Conservation (phyloP, 768 basidiomycete species). For the Mycena epipterygia region DNA sequence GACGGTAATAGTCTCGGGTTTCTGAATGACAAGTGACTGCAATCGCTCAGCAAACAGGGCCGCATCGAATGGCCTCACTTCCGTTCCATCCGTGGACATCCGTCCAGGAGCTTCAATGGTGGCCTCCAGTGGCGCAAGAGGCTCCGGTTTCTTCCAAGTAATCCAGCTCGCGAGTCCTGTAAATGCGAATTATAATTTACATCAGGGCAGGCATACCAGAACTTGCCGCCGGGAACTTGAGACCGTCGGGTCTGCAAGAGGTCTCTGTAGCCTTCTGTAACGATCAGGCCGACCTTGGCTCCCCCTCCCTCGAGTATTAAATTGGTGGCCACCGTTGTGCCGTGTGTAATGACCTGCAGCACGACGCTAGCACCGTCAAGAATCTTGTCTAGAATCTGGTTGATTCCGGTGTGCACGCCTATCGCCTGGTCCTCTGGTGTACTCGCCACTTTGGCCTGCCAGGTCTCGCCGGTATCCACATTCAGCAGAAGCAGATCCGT, state of each 20-base stretch:
- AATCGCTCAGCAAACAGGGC: constrained; percentile 20
- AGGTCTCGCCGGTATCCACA: background rate
- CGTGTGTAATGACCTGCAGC: constrained; percentile 32
- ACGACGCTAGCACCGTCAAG: constrained; percentile 19
- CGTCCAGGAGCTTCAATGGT: constrained; percentile 38
- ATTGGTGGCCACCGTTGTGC: constrained; percentile 39
- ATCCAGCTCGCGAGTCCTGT: constrained; percentile 30
- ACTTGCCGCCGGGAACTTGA: constrained; percentile 35
- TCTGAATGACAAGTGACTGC: constrained; percentile 9
- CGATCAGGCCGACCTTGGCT: constrained; percentile 31
- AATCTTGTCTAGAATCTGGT: constrained; percentile 29
- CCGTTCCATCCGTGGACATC: constrained; percentile 30
- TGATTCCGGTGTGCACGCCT: constrained; percentile 30
- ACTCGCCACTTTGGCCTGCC: constrained; percentile 26
- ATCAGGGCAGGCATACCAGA: background rate
- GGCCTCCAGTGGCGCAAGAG: constrained; percentile 32
- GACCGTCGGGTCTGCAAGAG: constrained; percentile 30
- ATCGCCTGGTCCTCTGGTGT: constrained; percentile 34
- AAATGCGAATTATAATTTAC: background rate
- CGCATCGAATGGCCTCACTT: constrained; percentile 33
- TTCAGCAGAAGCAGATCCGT: background rate
- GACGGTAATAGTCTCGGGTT: constrained; percentile 30
- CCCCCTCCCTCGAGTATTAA: constrained; percentile 39
- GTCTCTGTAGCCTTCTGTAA: constrained; percentile 39
- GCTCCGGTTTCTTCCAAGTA: constrained; percentile 34